Evolutionary conservation across 164 flowering plant species (phyloP).

Genomic region (Vitis riparia): DNA sequence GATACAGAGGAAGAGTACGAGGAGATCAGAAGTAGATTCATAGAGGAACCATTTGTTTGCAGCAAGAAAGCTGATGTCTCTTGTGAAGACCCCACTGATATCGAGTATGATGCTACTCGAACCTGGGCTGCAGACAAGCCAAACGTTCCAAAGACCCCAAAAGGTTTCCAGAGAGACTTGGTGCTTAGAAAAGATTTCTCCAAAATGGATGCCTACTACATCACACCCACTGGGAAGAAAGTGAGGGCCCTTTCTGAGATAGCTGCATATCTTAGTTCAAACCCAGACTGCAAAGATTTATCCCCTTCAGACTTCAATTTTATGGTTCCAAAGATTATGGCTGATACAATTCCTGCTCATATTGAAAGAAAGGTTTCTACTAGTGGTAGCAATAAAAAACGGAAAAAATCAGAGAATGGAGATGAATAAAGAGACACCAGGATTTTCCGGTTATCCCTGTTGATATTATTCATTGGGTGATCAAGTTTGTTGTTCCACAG

Average conservation of each 20-base stretch:
- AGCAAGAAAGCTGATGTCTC: constrained; percentile 41
- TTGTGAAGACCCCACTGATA: constrained; percentile 73
- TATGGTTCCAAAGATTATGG: constrained; percentile 58
- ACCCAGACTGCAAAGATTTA: constrained; percentile 46
- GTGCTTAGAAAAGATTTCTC: constrained; percentile 59
- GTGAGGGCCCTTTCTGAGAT: constrained; percentile 51
- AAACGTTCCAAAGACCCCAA: constrained; percentile 69
- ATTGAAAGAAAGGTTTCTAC: constrained; percentile 14
- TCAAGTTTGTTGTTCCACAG: too few relatives aligned
- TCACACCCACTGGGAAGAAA: constrained; percentile 58
- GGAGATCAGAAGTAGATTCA: constrained; percentile 51
- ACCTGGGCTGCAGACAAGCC: constrained; percentile 84
- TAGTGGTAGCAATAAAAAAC: constrained; percentile 22
- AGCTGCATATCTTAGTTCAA: constrained; percentile 40
- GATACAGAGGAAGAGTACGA: constrained; percentile 70
- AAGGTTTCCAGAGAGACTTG: constrained; percentile 62
- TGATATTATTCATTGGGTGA: neutral
- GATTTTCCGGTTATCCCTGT: neutral
- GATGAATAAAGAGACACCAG: neutral
- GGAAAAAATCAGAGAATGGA: constrained; percentile 18
- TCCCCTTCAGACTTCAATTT: constrained; percentile 51
- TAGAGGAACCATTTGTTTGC: constrained; percentile 60
- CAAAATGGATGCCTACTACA: constrained; percentile 65
- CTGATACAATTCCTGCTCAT: constrained; percentile 54
- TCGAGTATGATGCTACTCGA: constrained; percentile 60